phyloP scores from a whole-genome alignment of 257 asterid species.

The Plantago major region DNA sequence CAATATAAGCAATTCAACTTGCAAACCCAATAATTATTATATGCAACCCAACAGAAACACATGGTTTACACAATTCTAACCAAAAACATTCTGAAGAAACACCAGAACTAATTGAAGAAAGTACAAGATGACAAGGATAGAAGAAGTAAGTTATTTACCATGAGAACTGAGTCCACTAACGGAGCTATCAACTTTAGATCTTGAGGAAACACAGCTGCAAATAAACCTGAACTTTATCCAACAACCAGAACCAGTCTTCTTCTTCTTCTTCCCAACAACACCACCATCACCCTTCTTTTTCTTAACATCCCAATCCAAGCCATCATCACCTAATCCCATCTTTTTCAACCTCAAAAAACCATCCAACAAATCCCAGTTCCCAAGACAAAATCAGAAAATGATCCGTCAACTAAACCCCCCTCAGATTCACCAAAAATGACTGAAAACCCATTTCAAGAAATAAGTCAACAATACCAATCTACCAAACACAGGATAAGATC shows the following conservation, averaged over 20 bases:
- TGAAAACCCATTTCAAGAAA: slow-evolving; percentile 38
- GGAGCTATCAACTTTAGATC: slow-evolving; percentile 96
- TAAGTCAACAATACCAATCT: slow-evolving; percentile 22
- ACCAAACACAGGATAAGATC: neutral
- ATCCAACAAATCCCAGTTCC: slow-evolving; percentile 27
- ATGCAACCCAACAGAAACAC: slow-evolving; percentile 14
- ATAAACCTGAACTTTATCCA: slow-evolving; percentile 71
- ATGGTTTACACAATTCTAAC: neutral
- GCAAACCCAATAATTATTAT: neutral
- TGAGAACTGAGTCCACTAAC: slow-evolving; percentile 82
- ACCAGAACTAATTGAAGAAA: neutral
- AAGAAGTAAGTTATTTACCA: slow-evolving; percentile 38
- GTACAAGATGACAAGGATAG: slow-evolving; percentile 11
- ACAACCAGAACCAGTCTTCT: slow-evolving; percentile 29
- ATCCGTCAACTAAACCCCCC: neutral
- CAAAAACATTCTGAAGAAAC: neutral
- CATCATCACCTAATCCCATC: slow-evolving; percentile 59
- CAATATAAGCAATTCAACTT: slow-evolving; percentile 3
- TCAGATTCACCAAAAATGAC: slow-evolving; percentile 26
- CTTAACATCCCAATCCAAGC: slow-evolving; percentile 45
- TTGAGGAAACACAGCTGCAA: slow-evolving; percentile 86
- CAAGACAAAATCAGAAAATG: neutral
- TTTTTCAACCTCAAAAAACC: slow-evolving; percentile 35
- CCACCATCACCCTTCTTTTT: slow-evolving; percentile 27
- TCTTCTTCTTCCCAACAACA: slow-evolving; percentile 36